Conservation (phyloP, 257 asterid genomes). For the Solanum pennellii region DNA sequence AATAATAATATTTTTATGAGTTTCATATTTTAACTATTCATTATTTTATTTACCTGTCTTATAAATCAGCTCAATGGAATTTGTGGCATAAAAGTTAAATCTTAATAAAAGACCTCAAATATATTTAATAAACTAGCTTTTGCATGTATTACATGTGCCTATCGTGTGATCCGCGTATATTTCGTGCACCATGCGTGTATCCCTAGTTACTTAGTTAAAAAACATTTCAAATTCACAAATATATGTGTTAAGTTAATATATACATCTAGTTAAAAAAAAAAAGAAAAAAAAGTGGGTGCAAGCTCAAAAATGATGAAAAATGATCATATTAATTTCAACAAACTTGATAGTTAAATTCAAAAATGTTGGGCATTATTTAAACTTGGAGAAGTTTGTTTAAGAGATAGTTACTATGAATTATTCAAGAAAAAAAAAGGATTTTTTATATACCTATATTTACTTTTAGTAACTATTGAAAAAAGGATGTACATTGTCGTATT, state of each 20-base stretch:
- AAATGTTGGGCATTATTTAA: background rate
- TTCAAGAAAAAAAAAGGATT: background rate
- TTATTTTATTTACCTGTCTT: too few species aligned
- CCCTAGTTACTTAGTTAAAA: background rate
- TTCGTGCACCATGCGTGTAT: background rate
- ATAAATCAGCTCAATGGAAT: too few species aligned
- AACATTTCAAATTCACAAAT: background rate
- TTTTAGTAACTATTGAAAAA: background rate
- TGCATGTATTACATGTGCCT: background rate
- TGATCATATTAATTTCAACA: background rate
- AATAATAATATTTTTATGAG: too few species aligned
- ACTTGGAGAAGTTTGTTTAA: background rate
- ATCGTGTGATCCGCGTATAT: accelerated
- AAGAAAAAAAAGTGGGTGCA: background rate
- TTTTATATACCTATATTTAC: background rate
- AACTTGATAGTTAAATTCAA: background rate
- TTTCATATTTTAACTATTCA: background rate
- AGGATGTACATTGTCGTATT: background rate
- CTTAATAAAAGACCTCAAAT: too few species aligned
- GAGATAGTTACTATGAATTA: background rate
- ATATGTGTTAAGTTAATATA: background rate
- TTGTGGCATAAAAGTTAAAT: too few species aligned
- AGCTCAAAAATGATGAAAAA: background rate
- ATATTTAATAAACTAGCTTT: too few species aligned
- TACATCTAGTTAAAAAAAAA: background rate